phyloP scores from a whole-genome alignment of 371 early-diverging fungal species.

The Capniomyces stellatus region DNA sequence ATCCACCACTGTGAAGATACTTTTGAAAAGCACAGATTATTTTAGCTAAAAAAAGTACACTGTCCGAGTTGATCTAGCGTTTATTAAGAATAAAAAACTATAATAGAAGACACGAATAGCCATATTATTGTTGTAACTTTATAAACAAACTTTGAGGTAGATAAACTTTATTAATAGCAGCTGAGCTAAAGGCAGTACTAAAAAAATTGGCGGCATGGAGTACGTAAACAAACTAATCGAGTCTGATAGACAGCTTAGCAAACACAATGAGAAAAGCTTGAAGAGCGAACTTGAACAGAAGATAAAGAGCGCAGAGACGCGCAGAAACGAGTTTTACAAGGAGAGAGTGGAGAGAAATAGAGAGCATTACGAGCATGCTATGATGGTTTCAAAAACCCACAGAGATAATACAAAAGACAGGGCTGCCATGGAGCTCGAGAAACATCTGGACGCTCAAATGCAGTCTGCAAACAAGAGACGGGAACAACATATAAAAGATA shows the following conservation, averaged over 20 bases:
- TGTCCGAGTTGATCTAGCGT: neutral
- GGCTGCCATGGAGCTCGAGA: neutral
- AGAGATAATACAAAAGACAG: neutral
- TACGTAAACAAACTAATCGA: too few relatives aligned
- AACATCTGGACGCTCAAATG: neutral
- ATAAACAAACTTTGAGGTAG: neutral
- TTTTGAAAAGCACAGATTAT: too few relatives aligned
- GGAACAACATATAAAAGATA: neutral
- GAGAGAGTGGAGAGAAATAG: neutral
- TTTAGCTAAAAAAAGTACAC: too few relatives aligned
- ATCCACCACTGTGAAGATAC: too few relatives aligned
- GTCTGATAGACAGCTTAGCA: too few relatives aligned
- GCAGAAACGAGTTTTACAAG: neutral
- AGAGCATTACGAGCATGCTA: neutral
- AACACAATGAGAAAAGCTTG: neutral
- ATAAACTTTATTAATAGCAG: neutral
- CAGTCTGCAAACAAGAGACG: neutral
- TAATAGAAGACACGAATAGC: neutral
- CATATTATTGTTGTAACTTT: neutral
- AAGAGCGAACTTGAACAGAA: too few relatives aligned
- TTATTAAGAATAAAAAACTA: neutral
- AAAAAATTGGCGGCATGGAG: neutral
- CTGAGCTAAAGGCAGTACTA: neutral
- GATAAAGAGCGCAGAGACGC: neutral
- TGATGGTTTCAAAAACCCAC: neutral